phyloP scores from a whole-genome alignment of 2,329 filamentous ascomycete species.

The Diaporthe sp. region DNA sequence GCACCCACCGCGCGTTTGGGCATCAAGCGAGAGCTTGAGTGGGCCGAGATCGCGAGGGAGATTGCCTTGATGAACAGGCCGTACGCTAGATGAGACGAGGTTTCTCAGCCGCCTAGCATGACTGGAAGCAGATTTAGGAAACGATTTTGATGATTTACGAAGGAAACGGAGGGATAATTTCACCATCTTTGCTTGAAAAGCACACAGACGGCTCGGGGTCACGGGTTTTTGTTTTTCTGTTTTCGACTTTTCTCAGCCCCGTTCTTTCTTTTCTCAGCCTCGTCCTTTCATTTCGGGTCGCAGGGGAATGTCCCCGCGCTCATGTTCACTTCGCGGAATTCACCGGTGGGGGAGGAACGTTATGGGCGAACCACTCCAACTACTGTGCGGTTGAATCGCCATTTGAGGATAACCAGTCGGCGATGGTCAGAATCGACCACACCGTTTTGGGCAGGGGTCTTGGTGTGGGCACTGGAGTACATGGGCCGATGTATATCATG shows the following conservation, averaged over 20 bases:
- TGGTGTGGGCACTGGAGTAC: not conserved
- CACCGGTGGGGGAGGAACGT: not conserved
- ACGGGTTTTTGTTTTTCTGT: not conserved
- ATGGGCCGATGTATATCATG: constrained; percentile 13
- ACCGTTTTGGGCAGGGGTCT: not conserved
- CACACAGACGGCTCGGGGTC: constrained; percentile 1
- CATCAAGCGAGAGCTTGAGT: constrained; percentile 86
- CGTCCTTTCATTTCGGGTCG: not conserved
- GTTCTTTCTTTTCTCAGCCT: constrained; percentile 1
- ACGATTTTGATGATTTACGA: constrained; percentile 41
- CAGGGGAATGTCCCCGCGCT: not conserved
- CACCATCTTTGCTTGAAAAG: not conserved
- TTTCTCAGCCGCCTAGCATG: not conserved
- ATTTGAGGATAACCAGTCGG: not conserved
- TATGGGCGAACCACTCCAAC: not conserved
- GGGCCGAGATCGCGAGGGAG: constrained; percentile 88
- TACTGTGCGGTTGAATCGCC: not conserved
- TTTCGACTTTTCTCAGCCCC: not conserved
- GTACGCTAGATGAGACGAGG: constrained; percentile 75
- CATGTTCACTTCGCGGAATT: not conserved
- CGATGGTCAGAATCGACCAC: not conserved
- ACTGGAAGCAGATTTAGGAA: not conserved
- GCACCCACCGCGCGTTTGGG: constrained; percentile 43
- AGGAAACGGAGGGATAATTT: constrained; percentile 9
- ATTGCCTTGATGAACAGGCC: constrained; percentile 97